These are phyloP conservation scores for Salix dunnii DNA, from an alignment of 345 rosid species.

Conservation along the genomic window DNA sequence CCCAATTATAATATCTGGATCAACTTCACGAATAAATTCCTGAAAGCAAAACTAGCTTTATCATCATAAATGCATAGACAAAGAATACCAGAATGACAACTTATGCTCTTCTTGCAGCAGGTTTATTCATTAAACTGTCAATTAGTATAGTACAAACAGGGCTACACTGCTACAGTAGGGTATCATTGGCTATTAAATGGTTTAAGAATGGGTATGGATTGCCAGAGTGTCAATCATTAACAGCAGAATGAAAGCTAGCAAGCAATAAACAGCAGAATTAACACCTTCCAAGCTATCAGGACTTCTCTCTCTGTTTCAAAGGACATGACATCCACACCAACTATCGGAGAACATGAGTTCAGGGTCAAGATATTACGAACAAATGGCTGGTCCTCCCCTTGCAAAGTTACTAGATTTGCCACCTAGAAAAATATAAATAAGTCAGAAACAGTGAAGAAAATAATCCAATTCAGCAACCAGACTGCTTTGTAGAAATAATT, in stretches of 20 bases:
- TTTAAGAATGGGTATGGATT: no score
- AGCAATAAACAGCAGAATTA: slow-evolving; percentile 15
- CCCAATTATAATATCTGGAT: slow-evolving; percentile 96
- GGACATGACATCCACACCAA: slow-evolving; percentile 93
- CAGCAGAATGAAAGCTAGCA: background rate
- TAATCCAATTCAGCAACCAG: slow-evolving; percentile 6
- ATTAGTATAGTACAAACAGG: background rate
- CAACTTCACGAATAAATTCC: slow-evolving; percentile 84
- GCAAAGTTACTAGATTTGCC: slow-evolving; percentile 89
- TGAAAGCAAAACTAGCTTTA: slow-evolving; percentile 39
- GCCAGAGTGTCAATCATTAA: background rate
- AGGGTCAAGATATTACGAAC: slow-evolving; percentile 95
- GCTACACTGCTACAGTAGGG: no score
- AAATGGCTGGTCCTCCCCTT: slow-evolving; percentile 86
- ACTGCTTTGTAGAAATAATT: slow-evolving; percentile 5
- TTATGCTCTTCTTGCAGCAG: slow-evolving; percentile 1
- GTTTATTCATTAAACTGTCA: background rate
- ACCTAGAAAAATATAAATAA: slow-evolving; percentile 39
- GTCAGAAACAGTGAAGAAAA: slow-evolving; percentile 19
- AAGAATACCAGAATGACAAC: no score
- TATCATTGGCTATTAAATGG: no score
- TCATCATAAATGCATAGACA: no score
- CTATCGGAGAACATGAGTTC: slow-evolving; percentile 84
- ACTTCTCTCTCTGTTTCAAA: slow-evolving; percentile 87
- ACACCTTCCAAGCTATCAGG: slow-evolving; percentile 96